These are phyloP conservation scores for Chiua virens DNA, from an alignment of 768 basidiomycete genomes.

Conservation along the genomic window DNA sequence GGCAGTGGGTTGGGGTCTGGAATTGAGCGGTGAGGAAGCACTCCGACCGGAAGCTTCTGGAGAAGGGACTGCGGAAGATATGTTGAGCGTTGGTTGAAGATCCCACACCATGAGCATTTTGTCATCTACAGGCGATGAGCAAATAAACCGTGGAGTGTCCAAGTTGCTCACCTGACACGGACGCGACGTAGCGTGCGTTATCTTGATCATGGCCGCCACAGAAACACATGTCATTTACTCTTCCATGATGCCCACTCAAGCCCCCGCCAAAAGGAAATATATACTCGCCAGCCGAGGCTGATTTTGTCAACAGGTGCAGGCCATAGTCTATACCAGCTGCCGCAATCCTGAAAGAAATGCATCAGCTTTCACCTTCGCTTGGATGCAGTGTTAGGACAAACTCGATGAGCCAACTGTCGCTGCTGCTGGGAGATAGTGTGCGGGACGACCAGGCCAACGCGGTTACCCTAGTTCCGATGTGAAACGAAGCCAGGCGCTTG, in stretches of 20 bases:
- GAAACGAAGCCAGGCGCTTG: conserved; percentile 64
- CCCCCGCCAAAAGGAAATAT: conserved; percentile 77
- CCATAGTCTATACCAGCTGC: conserved; percentile 70
- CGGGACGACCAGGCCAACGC: conserved; percentile 78
- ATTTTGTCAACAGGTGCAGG: conserved; percentile 67
- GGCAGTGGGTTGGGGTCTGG: conserved; percentile 70
- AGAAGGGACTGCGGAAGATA: conserved; percentile 38
- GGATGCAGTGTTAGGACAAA: conserved; percentile 33
- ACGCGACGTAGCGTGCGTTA: conserved; percentile 71
- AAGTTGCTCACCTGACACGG: conserved; percentile 61
- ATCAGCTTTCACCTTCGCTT: conserved; percentile 7
- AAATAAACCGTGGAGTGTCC: neutral
- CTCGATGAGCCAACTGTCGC: conserved; percentile 74
- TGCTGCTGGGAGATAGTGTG: conserved; percentile 62
- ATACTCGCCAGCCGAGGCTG: conserved; percentile 45
- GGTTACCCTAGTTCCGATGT: conserved; percentile 68
- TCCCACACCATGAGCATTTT: conserved; percentile 88
- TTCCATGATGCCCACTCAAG: conserved; percentile 77
- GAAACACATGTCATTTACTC: conserved; percentile 75
- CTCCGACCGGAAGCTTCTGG: conserved; percentile 32
- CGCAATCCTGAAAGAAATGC: conserved; percentile 49
- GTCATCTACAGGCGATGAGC: conserved; percentile 52
- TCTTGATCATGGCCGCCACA: conserved; percentile 74
- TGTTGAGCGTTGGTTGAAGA: conserved; percentile 56
- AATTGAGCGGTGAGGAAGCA: conserved; percentile 28